A percentile compares a stretch with the other conserved stretches of the same genome.
Evolutionary conservation across 441 rosid genomes (phyloP).

Genomic region (Euphorbia corollata): DNA sequence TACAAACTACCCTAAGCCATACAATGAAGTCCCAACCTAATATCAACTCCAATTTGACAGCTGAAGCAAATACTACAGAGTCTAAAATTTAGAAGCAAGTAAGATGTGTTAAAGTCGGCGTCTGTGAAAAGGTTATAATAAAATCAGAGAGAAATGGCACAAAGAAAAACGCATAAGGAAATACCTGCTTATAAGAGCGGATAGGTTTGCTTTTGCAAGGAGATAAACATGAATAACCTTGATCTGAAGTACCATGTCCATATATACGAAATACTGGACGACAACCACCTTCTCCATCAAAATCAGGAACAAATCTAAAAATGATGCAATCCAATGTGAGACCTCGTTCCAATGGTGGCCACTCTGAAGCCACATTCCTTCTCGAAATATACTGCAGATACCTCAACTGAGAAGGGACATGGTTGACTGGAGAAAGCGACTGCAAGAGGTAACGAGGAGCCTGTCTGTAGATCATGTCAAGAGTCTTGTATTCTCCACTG

Average conservation of each 20-base stretch:
- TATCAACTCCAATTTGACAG: neutral
- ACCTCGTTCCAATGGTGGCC: conserved; percentile 89
- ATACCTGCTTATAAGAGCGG: conserved; percentile 76
- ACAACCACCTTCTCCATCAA: conserved; percentile 68
- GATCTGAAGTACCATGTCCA: conserved; percentile 72
- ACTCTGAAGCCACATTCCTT: conserved; percentile 78
- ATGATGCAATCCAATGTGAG: conserved; percentile 83
- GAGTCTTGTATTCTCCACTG: conserved; percentile 73
- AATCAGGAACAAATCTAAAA: conserved; percentile 65
- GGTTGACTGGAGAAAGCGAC: conserved; percentile 71
- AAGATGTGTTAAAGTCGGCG: neutral
- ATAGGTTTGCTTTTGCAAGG: conserved; percentile 52
- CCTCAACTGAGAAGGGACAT: conserved; percentile 78
- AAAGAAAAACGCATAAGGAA: neutral
- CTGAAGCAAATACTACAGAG: neutral
- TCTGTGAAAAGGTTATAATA: neutral
- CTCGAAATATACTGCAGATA: conserved; percentile 83
- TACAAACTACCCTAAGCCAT: neutral
- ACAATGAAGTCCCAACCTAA: neutral
- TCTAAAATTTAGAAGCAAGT: neutral
- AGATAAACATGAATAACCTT: conserved; percentile 49
- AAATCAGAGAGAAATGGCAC: neutral
- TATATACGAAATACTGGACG: conserved; percentile 77
- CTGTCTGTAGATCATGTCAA: conserved; percentile 89
- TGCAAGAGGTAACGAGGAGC: conserved; percentile 86